These are phyloP conservation scores for Globisporangium acanthophoron DNA, from an alignment of 352 stramenopile genomes.

Conservation along the genomic window DNA sequence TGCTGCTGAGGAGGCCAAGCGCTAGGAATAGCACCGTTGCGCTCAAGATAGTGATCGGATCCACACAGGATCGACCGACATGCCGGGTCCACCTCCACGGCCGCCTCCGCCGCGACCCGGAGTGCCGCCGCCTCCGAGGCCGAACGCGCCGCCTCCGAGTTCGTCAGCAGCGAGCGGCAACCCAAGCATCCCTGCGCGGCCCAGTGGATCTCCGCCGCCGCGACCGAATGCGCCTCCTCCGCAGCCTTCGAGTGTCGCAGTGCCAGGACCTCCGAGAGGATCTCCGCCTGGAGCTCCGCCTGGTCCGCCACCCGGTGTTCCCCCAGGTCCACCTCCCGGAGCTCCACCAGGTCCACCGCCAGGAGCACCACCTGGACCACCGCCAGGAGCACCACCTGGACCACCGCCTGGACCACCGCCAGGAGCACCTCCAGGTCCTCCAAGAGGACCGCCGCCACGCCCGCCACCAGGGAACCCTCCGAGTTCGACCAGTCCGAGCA, in stretches of 20 bases:
- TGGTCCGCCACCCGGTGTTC: constrained; percentile 25
- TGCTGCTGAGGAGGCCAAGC: background rate
- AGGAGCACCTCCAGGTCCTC: constrained; percentile 10
- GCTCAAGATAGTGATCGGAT: background rate
- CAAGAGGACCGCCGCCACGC: constrained; percentile 16
- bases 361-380: constrained; percentile 14
- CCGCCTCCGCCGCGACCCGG: constrained; percentile 22
- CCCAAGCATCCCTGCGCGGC: background rate
- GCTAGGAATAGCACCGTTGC: background rate
- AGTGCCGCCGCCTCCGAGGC: constrained; percentile 15
- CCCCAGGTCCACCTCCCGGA: background rate
- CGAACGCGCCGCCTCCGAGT: constrained; percentile 1
- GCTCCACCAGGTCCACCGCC: constrained; percentile 17
- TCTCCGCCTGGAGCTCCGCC: constrained; percentile 12
- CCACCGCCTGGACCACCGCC: constrained; percentile 14
- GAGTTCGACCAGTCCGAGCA: constrained; percentile 5
- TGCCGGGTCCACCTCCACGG: constrained; percentile 6
- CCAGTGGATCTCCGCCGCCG: background rate
- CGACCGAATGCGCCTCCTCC: background rate
- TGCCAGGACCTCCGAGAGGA: constrained; percentile 19
- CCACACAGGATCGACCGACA: background rate
- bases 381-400: constrained; percentile 14
- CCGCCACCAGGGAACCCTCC: constrained; percentile 17
- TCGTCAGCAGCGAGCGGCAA: background rate
- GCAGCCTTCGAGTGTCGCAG: constrained; percentile 1